These are phyloP conservation scores for Glycyrrhiza uralensis DNA, from an alignment of 306 rosid genomes.

Conservation along the genomic window DNA sequence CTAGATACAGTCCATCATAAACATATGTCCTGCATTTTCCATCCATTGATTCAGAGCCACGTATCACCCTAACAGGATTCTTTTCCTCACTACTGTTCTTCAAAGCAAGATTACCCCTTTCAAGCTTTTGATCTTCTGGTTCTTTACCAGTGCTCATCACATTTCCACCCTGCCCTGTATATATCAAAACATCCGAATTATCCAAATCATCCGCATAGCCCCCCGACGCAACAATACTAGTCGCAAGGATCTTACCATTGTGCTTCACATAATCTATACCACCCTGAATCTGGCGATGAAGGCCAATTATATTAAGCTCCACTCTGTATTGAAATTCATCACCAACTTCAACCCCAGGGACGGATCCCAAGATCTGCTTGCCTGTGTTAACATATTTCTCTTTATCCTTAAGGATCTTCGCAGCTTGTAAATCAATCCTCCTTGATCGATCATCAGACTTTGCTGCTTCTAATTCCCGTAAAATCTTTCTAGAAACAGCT, in stretches of 20 bases:
- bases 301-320: conserved; percentile 77
- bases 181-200: conserved; percentile 63
- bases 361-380: conserved; percentile 63
- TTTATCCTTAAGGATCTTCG: conserved; percentile 54
- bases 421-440: conserved; percentile 65
- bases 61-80: conserved; percentile 87
- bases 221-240: conserved; percentile 86
- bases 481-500: conserved; percentile 68
- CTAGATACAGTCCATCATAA: conserved; percentile 82
- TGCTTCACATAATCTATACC: conserved; percentile 79
- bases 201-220: conserved; percentile 74
- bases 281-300: conserved; percentile 72
- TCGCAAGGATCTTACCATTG: conserved; percentile 57
- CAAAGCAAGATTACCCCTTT: conserved; percentile 91
- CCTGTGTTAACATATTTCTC: conserved; percentile 59
- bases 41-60: conserved; percentile 64
- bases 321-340: conserved; percentile 87
- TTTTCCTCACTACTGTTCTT: conserved; percentile 62
- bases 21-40: conserved; percentile 61
- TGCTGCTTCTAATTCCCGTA: conserved; percentile 72
- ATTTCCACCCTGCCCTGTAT: conserved; percentile 93
- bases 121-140: conserved; percentile 97
- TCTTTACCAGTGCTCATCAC: conserved; percentile 53
- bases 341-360: conserved; percentile 93
- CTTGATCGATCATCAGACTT: conserved; percentile 35